Base-by-base conservation (phyloP, 2,329 filamentous ascomycete genomes). In the Camptophora hylomeconis region DNA sequence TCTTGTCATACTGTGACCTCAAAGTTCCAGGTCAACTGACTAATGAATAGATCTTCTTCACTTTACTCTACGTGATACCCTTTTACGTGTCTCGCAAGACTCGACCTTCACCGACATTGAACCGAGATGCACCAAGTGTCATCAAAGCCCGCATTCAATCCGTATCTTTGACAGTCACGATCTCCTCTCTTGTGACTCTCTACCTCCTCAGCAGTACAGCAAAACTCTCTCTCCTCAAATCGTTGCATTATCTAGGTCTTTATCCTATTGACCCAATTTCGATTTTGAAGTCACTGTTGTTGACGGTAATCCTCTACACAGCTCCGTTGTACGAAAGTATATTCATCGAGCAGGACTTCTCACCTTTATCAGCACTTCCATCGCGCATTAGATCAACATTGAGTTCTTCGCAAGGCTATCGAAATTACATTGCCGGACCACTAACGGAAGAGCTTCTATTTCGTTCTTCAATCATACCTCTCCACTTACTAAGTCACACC, bases 401-500 rank as follows among this genome's bases (percentile, higher is more conserved):
- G 45, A 61, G 65, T 38, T 77, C 80, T 40, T 89, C 79, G 79
- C 77, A 78, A 30, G 75, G 72, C 19, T 93, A 81, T 71, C 73
- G 89, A 42, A 95, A 94, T 50, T 73, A 79, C 49, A 67, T 95
- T 37, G 81, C 81, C 21, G 84, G 83, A 19, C 86, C 89, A 1
- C 60, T 89, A 31, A 93, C 84, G 7, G 89, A 98, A 59, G 89
- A 98, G 56, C 62, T 92, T 36, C 78, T 94, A 45, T 98, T 94
- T 64, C 80, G 89, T 48, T 83, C 82, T 3, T 73, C 84, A 41
- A 75, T 86, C 29, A 68, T 94, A 20, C 80, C 87, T 2, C 65
- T 94, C 7, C 76, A 94, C 48, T 60, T 94, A 17, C 61, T 84
- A 27, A 75, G 83, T 12, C 22, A 11, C 12, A 17, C 17, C 13